Conservation (phyloP, 2,329 filamentous ascomycete species). For the Aspergillus sp. region DNA sequence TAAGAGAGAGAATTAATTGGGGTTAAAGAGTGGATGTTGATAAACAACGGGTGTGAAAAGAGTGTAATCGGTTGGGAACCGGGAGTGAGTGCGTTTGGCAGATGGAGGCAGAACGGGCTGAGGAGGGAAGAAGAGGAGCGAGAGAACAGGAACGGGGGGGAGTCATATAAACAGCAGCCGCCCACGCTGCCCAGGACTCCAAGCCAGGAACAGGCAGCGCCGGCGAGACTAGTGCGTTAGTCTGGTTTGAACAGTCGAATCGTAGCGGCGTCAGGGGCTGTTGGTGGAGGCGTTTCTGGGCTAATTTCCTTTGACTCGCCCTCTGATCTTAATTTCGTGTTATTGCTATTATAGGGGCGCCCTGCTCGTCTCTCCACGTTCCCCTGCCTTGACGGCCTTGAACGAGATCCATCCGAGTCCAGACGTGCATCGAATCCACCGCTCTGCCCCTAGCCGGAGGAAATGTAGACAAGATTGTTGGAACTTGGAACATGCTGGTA, state of each 20-base stretch:
- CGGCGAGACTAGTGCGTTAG: constrained; percentile 2
- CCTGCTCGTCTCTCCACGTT: neutral
- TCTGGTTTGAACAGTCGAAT: neutral
- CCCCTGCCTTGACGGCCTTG: neutral
- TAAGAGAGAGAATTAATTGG: neutral
- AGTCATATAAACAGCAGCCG: constrained; percentile 6
- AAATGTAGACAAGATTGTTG: too few species aligned
- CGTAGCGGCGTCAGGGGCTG: neutral
- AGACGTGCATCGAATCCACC: neutral
- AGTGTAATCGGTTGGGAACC: constrained; percentile 41
- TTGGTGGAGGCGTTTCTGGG: constrained; percentile 1
- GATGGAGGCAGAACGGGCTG: constrained; percentile 19
- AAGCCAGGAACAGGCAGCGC: neutral
- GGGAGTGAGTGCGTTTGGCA: constrained; percentile 48
- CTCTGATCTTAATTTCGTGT: neutral
- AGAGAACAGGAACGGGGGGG: constrained; percentile 4
- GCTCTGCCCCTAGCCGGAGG: too few species aligned
- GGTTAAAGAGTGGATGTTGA: constrained; percentile 13
- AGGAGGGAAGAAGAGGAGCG: constrained; percentile 15
- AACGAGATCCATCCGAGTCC: neutral
- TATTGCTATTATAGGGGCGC: neutral
- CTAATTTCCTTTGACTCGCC: constrained; percentile 9
- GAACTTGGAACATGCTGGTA: too few species aligned
- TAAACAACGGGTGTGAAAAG: constrained; percentile 24
- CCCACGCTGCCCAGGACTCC: neutral